These are phyloP conservation scores for Fusarium euwallaceae DNA, from an alignment of 2,329 filamentous ascomycete genomes.

Conservation along the genomic window DNA sequence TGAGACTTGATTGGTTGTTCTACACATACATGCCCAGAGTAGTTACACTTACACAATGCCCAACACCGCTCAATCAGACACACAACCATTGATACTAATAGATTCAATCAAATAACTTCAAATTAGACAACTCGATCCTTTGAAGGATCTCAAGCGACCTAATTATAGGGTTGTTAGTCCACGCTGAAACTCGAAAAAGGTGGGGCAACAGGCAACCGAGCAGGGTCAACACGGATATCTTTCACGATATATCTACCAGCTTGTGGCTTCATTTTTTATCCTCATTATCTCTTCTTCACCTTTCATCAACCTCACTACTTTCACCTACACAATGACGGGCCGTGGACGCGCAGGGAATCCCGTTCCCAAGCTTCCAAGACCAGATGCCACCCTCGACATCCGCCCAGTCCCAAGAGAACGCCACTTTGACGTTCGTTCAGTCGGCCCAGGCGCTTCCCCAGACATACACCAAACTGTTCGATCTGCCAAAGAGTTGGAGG, in stretches of 20 bases:
- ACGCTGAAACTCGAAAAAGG: background rate
- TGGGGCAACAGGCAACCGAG: conserved; percentile 1
- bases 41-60: background rate
- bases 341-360: background rate
- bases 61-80: background rate
- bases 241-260: background rate
- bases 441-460: background rate
- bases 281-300: too few species aligned
- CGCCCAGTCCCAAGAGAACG: background rate
- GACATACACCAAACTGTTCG: background rate
- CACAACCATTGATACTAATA: background rate
- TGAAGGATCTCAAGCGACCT: background rate
- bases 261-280: background rate
- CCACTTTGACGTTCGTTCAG: background rate
- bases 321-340: background rate
- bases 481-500: background rate
- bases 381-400: background rate
- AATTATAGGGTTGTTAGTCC: background rate
- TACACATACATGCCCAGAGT: background rate
- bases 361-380: background rate
- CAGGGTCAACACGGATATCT: background rate
- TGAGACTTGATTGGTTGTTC: background rate
- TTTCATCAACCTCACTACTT: too few species aligned
- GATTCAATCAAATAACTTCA: background rate
- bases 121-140: background rate